Base-by-base conservation (phyloP, 1,139 yeast species). In the Petasospora fabianii region DNA sequence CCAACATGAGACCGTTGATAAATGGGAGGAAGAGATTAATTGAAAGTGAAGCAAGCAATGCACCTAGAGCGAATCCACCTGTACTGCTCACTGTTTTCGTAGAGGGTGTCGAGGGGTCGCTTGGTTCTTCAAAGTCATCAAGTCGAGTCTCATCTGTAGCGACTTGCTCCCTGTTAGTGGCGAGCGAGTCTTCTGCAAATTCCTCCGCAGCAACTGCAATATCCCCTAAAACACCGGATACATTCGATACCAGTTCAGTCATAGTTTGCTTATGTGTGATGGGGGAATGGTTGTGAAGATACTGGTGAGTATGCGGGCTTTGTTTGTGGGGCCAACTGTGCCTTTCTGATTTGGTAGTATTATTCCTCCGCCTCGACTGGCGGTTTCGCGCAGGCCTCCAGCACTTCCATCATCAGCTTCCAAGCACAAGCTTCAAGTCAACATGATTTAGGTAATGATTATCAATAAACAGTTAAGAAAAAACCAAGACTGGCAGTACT, bases 1-100 rank as follows among this genome's bases (percentile, higher is more conserved):
- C 98, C 45, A 92, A 73, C 96, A 90, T 90, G 66, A 92, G 69
- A 10, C 98, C 98, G 58, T 92, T 92, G 47, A 92, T 69, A 55
- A 92, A 88, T 3, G 98, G 98, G 36, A 92, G 66, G 5, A 88
- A 61, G 51, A 90, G 64, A 54, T 92, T 90, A 48, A 92, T 80
- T 3, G 88, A 77, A 16, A 82, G 69, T 1, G 54, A 51, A 1
- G 46, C 42, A 6, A 49, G 22, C 12, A 48, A 34, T 5, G 24
- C 19, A 2, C 39, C 29, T 3, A 48, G n/a, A 1, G 41, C 32
- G 20, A 27, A 32, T 3, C 28, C 17, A 6, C 30, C 34, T 3
- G 17, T 22, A 13, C 15, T 32, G 13, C 21, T 20, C 13, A 10
- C 13, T 12, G 14, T 30, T 27, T 11, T 15, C 6, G 19, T 13